A percentile compares a stretch with the other conserved stretches of the same genome.
Evolutionary conservation across 139 green algal species (phyloP).

Genomic region (Mesotaenium endlicherianum): DNA sequence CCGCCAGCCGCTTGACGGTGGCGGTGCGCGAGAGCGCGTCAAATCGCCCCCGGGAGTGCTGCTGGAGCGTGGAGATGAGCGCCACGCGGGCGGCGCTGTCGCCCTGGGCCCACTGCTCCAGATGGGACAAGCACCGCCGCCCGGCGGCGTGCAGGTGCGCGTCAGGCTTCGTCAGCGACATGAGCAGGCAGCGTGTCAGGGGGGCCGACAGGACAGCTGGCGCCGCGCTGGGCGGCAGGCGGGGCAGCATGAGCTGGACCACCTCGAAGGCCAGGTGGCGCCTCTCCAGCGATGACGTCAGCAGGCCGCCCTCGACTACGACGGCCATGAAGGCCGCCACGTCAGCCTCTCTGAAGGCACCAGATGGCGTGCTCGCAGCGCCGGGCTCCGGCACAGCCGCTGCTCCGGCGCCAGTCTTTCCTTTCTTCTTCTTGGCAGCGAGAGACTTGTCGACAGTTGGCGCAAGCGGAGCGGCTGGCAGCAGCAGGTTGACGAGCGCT

Average conservation of each 20-base stretch:
- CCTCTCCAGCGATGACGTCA: conserved; percentile 22
- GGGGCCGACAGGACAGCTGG: background rate
- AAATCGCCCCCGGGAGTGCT: conserved; percentile 16
- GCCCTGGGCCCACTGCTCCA: conserved; percentile 14
- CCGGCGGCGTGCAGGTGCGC: conserved; percentile 2
- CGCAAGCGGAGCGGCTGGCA: background rate
- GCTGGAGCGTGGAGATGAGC: conserved; percentile 10
- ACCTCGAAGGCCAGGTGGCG: conserved; percentile 13
- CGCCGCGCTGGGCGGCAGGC: background rate
- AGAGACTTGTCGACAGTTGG: conserved; percentile 3
- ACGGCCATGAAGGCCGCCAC: conserved; percentile 19
- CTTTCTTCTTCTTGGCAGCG: conserved; percentile 23
- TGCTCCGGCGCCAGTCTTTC: too few species aligned
- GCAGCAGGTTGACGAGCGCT: conserved; percentile 11
- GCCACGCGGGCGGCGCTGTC: background rate
- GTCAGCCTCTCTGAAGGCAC: background rate
- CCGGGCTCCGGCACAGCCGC: too few species aligned
- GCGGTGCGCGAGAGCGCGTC: conserved; percentile 3
- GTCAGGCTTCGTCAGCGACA: background rate
- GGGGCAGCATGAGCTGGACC: conserved; percentile 18
- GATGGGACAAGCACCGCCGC: background rate
- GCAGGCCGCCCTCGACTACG: conserved; percentile 18
- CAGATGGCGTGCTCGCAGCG: background rate
- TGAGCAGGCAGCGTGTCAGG: conserved; percentile 9
- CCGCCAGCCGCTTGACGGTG: background rate